Percentiles rank a stretch among this genome's conserved stretches.
Conservation (phyloP, 1,284 basidiomycete species). For the Tylopilus orsonianus region DNA sequence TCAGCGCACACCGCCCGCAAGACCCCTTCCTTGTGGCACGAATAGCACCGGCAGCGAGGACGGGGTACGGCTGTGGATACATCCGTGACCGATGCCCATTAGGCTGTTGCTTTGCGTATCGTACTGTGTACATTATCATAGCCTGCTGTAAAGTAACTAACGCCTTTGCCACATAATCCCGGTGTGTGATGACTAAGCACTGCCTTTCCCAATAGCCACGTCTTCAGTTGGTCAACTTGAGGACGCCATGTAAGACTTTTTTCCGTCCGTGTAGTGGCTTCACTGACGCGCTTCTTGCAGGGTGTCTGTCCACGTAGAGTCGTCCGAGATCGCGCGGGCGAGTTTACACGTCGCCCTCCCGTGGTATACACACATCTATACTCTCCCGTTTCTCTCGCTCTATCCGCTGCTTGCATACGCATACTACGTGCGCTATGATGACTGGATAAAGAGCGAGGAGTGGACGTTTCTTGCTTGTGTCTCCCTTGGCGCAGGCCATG, state of each 20-base stretch:
- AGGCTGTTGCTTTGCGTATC: background rate
- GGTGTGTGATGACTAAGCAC: conserved; percentile 23
- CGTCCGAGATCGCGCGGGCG: conserved; percentile 83
- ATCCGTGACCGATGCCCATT: conserved; percentile 7
- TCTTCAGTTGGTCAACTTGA: conserved; percentile 1
- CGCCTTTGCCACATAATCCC: background rate
- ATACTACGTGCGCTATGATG: conserved; percentile 88
- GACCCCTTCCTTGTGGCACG: background rate
- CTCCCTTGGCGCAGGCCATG: conserved; percentile 82
- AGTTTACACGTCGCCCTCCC: conserved; percentile 82
- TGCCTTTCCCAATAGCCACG: conserved; percentile 6
- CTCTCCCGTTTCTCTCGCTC: conserved; percentile 79
- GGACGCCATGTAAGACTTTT: conserved; percentile 19
- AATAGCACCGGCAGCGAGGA: conserved; percentile 4
- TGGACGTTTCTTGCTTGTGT: conserved; percentile 96
- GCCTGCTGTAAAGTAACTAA: background rate
- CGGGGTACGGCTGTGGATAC: conserved; percentile 19
- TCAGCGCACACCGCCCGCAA: background rate
- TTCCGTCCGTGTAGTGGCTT: background rate
- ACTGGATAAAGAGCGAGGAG: conserved; percentile 90
- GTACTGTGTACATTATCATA: background rate
- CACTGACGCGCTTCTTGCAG: conserved; percentile 7
- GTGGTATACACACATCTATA: conserved; percentile 79
- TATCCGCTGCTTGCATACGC: conserved; percentile 92
- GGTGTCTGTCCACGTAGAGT: conserved; percentile 61